phyloP scores from a whole-genome alignment of 2,329 filamentous ascomycete species.

The Nigrospora osmanthi region DNA sequence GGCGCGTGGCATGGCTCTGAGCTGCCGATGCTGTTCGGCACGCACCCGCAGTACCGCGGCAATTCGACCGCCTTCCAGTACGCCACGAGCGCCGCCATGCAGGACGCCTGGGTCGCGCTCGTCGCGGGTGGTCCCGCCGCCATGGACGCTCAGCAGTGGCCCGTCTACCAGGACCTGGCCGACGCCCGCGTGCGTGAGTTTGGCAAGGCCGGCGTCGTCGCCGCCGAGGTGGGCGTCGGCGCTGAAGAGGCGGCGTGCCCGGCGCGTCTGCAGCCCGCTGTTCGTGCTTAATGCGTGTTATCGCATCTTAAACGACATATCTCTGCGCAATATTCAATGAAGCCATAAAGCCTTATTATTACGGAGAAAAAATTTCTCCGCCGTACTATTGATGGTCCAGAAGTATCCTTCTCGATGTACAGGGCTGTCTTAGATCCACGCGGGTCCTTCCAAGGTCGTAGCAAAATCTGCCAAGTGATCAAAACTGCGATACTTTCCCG shows the following conservation, averaged over 20 bases:
- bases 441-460: too few relatives aligned
- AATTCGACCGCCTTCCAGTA: constrained; percentile 4
- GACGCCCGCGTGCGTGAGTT: constrained; percentile 2
- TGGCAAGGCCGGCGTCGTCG: constrained; percentile 1
- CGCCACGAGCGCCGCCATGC: constrained; percentile 2
- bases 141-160: constrained; percentile 3
- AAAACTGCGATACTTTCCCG: too few relatives aligned
- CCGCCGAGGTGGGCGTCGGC: not conserved
- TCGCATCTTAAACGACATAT: too few relatives aligned
- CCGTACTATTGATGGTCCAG: too few relatives aligned
- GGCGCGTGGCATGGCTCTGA: constrained; percentile 6
- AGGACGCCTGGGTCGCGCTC: constrained; percentile 5
- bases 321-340: too few relatives aligned
- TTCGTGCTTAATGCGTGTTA: not conserved
- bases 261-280: not conserved
- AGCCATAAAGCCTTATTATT: too few relatives aligned
- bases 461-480: too few relatives aligned
- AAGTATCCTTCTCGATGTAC: too few relatives aligned
- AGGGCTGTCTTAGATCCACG: too few relatives aligned
- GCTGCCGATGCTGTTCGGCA: constrained; percentile 5
- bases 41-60: constrained; percentile 2
- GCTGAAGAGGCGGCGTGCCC: constrained; percentile 2
- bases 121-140: not conserved
- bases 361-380: too few relatives aligned
- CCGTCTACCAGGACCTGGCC: not conserved